Evolutionary conservation across 345 rosid genomes (phyloP).

Genomic region (Pistacia vera): DNA sequence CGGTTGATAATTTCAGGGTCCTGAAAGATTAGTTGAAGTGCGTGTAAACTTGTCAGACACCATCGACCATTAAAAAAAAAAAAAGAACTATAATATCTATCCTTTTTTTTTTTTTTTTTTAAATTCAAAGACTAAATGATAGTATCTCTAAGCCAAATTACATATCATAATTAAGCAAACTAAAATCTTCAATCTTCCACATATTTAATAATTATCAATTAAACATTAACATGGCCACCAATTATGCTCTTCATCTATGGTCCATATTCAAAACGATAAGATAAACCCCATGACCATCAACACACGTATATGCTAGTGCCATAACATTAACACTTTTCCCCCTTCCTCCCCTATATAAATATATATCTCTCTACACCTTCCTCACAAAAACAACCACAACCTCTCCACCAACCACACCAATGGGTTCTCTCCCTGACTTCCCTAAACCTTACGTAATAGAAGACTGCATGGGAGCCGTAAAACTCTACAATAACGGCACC

Average conservation of each 20-base stretch:
- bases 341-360: neutral
- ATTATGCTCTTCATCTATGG: neutral
- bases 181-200: too few species aligned
- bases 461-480: constrained; percentile 70
- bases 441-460: constrained; percentile 43
- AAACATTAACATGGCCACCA: neutral
- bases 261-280: neutral
- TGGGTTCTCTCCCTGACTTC: constrained; percentile 46
- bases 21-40: too few species aligned
- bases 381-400: neutral
- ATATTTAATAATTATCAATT: too few species aligned
- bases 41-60: too few species aligned
- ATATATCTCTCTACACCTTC: neutral
- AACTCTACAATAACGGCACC: constrained; percentile 64
- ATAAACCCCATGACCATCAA: neutral
- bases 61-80: too few species aligned
- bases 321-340: neutral
- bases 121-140: too few species aligned
- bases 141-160: too few species aligned
- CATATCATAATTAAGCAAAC: too few species aligned
- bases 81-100: too few species aligned
- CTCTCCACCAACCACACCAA: constrained; percentile 9
- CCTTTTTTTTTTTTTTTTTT: too few species aligned
- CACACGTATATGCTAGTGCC: neutral
- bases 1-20: too few species aligned